These are phyloP conservation scores for Cicer judaicum DNA, from an alignment of 306 rosid species.

Conservation along the genomic window DNA sequence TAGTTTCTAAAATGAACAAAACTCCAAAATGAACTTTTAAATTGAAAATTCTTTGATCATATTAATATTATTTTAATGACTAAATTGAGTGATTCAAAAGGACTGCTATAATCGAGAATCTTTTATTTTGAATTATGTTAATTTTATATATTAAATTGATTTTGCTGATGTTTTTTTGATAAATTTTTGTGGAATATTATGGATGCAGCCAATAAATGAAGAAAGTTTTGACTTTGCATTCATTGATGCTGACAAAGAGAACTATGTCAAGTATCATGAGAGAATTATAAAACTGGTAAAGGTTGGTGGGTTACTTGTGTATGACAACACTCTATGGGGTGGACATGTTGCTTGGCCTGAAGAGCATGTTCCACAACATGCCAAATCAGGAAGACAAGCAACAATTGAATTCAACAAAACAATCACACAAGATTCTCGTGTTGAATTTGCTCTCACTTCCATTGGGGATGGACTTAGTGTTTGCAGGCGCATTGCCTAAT, in stretches of 20 bases:
- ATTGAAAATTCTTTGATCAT: background rate
- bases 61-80: background rate
- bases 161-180: background rate
- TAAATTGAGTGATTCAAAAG: too few species aligned
- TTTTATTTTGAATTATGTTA: background rate
- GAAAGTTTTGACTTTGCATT: conserved; percentile 53
- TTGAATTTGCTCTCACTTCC: conserved; percentile 49
- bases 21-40: background rate
- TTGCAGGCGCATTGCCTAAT: conserved; percentile 47
- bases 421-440: conserved; percentile 45
- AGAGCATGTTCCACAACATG: conserved; percentile 43
- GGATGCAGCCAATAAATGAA: conserved; percentile 45
- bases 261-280: conserved; percentile 55
- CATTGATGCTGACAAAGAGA: conserved; percentile 60
- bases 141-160: background rate
- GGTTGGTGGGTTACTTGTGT: conserved; percentile 57
- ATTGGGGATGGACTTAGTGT: conserved; percentile 52
- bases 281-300: conserved; percentile 52
- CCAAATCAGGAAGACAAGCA: conserved; percentile 1
- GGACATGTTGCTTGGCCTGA: conserved; percentile 52
- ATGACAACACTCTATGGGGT: conserved; percentile 57
- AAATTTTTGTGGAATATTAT: background rate
- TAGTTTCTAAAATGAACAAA: background rate
- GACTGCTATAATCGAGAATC: background rate
- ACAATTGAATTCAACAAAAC: conserved; percentile 44